A percentile compares a stretch with the other conserved stretches of the same genome.
phyloP scores from a whole-genome alignment of 108 stramenopile species.

The Mayamaea pseudoterrestris region DNA sequence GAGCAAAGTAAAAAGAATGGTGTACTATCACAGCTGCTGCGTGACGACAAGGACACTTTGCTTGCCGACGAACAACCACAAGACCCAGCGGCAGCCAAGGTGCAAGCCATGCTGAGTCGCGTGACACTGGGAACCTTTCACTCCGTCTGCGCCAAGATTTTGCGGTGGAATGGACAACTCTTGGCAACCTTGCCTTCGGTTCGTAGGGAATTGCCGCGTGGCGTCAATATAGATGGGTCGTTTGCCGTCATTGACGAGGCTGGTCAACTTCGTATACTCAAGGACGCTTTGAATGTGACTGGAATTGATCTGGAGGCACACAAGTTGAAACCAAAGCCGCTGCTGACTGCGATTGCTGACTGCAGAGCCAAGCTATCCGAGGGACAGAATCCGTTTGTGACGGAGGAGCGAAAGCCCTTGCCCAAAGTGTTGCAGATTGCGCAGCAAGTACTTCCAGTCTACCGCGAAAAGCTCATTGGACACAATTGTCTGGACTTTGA shows the following conservation, averaged over 20 bases:
- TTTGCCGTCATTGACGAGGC: constrained; percentile 63
- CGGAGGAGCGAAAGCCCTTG: constrained; percentile 9
- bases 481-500: constrained; percentile 86
- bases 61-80: constrained; percentile 14
- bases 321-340: constrained; percentile 34
- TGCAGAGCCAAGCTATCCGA: constrained; percentile 17
- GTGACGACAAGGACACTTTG: constrained; percentile 13
- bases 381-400: constrained; percentile 19
- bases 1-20: neutral
- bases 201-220: constrained; percentile 10
- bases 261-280: constrained; percentile 56
- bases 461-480: constrained; percentile 46
- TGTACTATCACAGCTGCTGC: neutral
- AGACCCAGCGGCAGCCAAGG: too few relatives aligned
- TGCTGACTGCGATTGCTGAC: constrained; percentile 45
- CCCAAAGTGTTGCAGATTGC: constrained; percentile 29
- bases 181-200: constrained; percentile 43
- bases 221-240: constrained; percentile 30
- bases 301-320: constrained; percentile 1
- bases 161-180: constrained; percentile 51
- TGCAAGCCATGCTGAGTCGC: too few relatives aligned
- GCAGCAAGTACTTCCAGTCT: constrained; percentile 33
- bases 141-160: constrained; percentile 73
- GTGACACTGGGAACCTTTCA: constrained; percentile 79
- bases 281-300: constrained; percentile 36